Base-by-base conservation (phyloP, 257 asterid genomes). In the Penstemon davidsonii region DNA sequence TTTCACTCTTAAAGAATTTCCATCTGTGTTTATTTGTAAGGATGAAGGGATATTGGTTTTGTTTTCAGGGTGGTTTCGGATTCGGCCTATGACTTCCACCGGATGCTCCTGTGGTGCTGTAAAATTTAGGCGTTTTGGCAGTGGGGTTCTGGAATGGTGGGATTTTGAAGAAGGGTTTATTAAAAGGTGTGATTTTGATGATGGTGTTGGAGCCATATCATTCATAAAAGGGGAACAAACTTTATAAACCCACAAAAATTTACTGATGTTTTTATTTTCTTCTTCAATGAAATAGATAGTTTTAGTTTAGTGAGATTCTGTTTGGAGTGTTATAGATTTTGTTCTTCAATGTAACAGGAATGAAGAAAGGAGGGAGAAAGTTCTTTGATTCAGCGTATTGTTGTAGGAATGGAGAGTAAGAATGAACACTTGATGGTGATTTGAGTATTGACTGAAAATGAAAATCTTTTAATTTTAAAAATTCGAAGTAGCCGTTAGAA, bases 11-110 rank as follows among this genome's bases (percentile, higher is more conserved):
- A 94, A 45, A 3, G 96, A 84, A 43, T 88, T 85, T 0, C 79
- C 71, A 8, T 87, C 92, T 0, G 77, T 64, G 46, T 83, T 77
- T 25, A 87, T 46, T n/a, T 85, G 92, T 8, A 91, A 69, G 47
- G 80, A 85, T 0, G 90, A 80, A 5, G 77, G 71, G 55, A 39
- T 67, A 1, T 79, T 84, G 64, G 59, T 73, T 62, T 80, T 88
- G 15, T 64, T 83, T 11, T 91, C 99, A 0, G 96, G 89, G 67
- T 74, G 79, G 71, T 91, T 93, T 0, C 99, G 82, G 56, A 94
- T 87, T 56, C 99, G 65, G 0, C 96, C 96, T 1, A 94, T 80
- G 0, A 94, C 97, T 71, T 94, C 99, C 5, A 94, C 97, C 0
- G 97, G 97, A 64, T 94, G 99, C 76, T 94, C 97, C 0, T 58